Base-by-base conservation (phyloP, 2,329 filamentous ascomycete species). In the Incumbomyces lentus region DNA sequence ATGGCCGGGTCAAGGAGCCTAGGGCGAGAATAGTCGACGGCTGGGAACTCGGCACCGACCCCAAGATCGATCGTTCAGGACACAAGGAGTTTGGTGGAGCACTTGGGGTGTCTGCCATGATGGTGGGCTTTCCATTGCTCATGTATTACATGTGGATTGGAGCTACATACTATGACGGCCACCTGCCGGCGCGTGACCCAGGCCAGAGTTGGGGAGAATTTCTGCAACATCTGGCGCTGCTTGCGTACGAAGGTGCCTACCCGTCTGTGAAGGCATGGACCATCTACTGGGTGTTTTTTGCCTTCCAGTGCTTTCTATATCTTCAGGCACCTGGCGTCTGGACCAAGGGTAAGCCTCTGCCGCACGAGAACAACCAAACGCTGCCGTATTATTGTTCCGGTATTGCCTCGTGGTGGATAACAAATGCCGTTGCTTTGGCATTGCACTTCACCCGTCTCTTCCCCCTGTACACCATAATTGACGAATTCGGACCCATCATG, bases 141-240 rank as follows among this genome's bases (percentile, higher is more conserved):
- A 96, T 96, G 90, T 95, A 86, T 76, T 96, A 95, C 70, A 95
- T 98, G 89, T 96, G 89, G 89, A 82, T 94, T 65, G 92, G 92
- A 42, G 85, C 90, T 30, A 89, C 82, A 41, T 95, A 90, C 69
- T 98, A 95, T 68, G 72, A 87, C 62, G 90, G 90, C 57, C 81
- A 84, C 53, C 73, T 93, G 43, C 92, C 92, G 13, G 68, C 70
- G 36, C 84, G 79, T 1, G 68, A 69, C 2, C 63, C 76, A 36
- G 84, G 76, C 35, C 75, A 94, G 71, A 81, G 73, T 56, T 78
- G 78, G 62, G 55, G 60, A 11, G 81, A 90, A 14, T 96, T 95
- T 62, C 72, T 76, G 46, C 66, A 72, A 48, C 81, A 94, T 55
- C 66, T 96, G 63, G 75, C 69, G 54, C 61, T 81, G 52, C 71